Evolutionary conservation across 352 stramenopile genomes (phyloP), one percentile per base, ranked within the genome.

Genomic region (Phytophthora aleatoria): DNA sequence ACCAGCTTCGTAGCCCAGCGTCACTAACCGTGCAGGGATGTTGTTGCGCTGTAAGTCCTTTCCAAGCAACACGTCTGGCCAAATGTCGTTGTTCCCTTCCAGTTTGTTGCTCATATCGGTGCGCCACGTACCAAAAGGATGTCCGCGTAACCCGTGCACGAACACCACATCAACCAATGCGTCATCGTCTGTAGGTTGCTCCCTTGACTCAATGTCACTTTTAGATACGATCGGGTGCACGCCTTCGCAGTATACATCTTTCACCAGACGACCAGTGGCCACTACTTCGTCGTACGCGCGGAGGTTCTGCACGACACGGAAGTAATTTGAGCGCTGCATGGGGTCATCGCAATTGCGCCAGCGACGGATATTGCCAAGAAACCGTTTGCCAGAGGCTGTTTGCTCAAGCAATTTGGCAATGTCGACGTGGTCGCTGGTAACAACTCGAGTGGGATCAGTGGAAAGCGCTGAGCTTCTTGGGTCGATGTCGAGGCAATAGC

Each of bases 71-170:
- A 87, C 61, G 65, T 94, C 87, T 1, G 87, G 87, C 87, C 87
- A 95, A 52, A 95, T 69, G 7, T 85, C 71, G 44, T 85, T 88
- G 16, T 73, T 76, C 10, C 64, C 72, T n/a, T 87, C 62, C 16
- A 91, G 53, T 0, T 79, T 69, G 30, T 75, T 81, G 48, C 69
- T 61, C 84, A 93, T 95, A 43, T 93, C 73, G 1, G 83, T 92
- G 13, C 87, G 79, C 87, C 87, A 95, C 12, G 85, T 95, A 9
- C 83, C 77, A 26, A 94, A 95, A 16, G 85, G 82, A 62, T 95
- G 82, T 4, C 87, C 87, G 11, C 85, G 82, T 30, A 95, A 67
- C 3, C 87, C 87, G 64, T 95, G 87, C n/a, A 95, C 77, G 54
- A 95, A 94, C 2, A 95, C 82, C 8, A 95, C 67, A 36, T 95